Evolutionary conservation across 805 yeast genomes (phyloP), one percentile per base, ranked within the genome.

Genomic region (Pichia ethanolica): DNA sequence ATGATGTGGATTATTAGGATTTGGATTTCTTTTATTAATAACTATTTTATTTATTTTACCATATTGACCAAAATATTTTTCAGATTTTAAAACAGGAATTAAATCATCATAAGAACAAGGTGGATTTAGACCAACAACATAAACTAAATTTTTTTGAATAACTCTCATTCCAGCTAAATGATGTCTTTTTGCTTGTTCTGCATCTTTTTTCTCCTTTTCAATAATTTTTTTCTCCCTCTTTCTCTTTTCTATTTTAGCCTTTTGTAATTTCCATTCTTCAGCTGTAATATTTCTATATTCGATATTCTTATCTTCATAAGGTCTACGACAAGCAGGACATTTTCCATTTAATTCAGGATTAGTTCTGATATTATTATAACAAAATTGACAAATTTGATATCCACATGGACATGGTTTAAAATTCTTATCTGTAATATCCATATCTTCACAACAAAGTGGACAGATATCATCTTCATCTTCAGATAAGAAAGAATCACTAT

Each of bases 361-460:
- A 56, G 89, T 93, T 56, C 97, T 79, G 60, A 93, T 93, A 66
- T 90, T 91, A 71, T 93, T 93, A 74, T 91, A 93, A 68, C 99
- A 93, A 65, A 93, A 93, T 74, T 91, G 98, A 67, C 99, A 93
- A 51, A 93, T 87, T 66, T 95, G 97, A 63, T 93, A 93, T 20
- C 99, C 99, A 71, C 99, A 93, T 1, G 98, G 98, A 73, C 99
- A 93, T n/a, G 99, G 99, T 67, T 86, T 89, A 75, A 93, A 93
- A 71, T 89, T 88, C 63, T 86, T 89, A 69, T 93, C 99, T 14
- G 96, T 86, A 44, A 91, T 82, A 68, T 93, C 99, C 89, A 93
- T 83, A 65, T 93, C 97, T 69, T 93, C 99, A 62, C 90, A 91
- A 72, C 99, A 93, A 55, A 93, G 78, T 49, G 99, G 99, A 70